Base-by-base conservation (phyloP, 1,139 yeast genomes). In the Geotrichum klebahnii region DNA sequence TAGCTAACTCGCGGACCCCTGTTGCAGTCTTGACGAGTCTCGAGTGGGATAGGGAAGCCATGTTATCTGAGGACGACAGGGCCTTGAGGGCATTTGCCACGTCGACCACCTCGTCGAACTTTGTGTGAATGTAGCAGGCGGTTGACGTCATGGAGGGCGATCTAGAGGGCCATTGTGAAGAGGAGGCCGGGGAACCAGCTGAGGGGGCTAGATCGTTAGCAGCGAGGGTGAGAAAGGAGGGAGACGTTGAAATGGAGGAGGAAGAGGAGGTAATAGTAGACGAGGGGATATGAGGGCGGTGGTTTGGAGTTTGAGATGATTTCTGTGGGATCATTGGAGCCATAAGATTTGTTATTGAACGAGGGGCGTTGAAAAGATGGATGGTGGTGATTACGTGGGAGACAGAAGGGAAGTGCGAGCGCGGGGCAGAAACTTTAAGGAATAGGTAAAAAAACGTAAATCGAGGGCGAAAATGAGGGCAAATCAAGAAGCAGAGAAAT, bases 1-100 rank as follows among this genome's bases (percentile, higher is more conserved):
- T 82, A 19, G 92, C 88, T 54, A 87, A 72, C 72, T 84, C 77
- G 44, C 96, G 74, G 1, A 87, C 95, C 1, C 92, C 94, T 59
- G 87, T 85, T 2, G 95, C 95, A 1, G 95, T 85, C 60, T 87
- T 85, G 2, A 92, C 65, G 31, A 58, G 47, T 19, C 53, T 49
- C 24, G 60, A 55, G 48, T 58, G 62, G 22, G 60, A 57, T 10
- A 57, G 43, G 23, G 53, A 43, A 14, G 55, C 23, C 36, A 54
- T 36, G 37, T 52, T 42, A 20, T 55, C 55, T n/a, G 53, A 20
- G 4, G 53, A 48, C 6, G 61, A 53, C n/a, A 61, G 53, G 32
- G 57, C 60, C 33, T 54, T 55, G 29, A 61, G 49, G 10, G 53
- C 58, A 2, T 47, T 32, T 14, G 57, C 48, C 2, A 60, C 61